Evolutionary conservation across 352 stramenopile species (phyloP).

Genomic region (Peronosclerospora sorghi): DNA sequence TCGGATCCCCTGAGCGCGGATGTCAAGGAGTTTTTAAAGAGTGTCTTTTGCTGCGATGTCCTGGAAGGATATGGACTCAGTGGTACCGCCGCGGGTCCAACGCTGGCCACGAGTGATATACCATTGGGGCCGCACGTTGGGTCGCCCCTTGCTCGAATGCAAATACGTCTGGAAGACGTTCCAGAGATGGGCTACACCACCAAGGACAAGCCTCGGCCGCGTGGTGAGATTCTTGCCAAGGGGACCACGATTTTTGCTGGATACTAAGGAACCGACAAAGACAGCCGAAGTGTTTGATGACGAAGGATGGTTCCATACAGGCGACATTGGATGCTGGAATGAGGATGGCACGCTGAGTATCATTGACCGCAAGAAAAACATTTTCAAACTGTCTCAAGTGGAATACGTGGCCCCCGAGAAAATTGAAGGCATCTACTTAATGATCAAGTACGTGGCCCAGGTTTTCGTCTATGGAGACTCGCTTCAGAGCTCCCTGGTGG

Average conservation of each 20-base stretch:
- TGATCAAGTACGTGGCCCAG: conserved; percentile 89
- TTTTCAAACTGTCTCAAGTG: conserved; percentile 92
- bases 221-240: conserved; percentile 58
- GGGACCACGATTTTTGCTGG: conserved; percentile 79
- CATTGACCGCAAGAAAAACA: conserved; percentile 89
- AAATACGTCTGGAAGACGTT: conserved; percentile 92
- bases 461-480: conserved; percentile 95
- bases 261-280: conserved; percentile 92
- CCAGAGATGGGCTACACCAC: conserved; percentile 94
- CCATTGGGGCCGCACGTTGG: conserved; percentile 87
- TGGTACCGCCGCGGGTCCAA: conserved; percentile 85
- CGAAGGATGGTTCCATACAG: conserved; percentile 96
- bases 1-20: conserved; percentile 87
- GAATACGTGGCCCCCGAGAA: conserved; percentile 97
- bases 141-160: conserved; percentile 64
- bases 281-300: conserved; percentile 87
- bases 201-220: conserved; percentile 56
- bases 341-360: conserved; percentile 87
- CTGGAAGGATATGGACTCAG: conserved; percentile 94
- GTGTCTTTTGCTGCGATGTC: conserved; percentile 87
- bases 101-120: conserved; percentile 46
- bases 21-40: conserved; percentile 95
- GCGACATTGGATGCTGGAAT: conserved; percentile 94
- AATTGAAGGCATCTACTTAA: conserved; percentile 91
- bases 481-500: conserved; percentile 90